Conservation (phyloP, 345 rosid genomes). For the Passiflora organensis region DNA sequence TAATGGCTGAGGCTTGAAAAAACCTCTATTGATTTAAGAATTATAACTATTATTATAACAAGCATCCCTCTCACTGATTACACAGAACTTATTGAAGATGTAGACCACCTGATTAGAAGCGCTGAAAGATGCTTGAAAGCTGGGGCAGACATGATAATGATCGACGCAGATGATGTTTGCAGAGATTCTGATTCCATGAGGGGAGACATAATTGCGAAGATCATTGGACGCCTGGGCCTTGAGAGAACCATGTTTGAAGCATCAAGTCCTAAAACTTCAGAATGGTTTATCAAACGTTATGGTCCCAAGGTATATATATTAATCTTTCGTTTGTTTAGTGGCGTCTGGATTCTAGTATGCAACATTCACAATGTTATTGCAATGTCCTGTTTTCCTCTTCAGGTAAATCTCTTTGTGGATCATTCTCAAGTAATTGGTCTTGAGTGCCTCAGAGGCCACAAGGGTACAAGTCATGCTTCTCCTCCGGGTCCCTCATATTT, state of each 20-base stretch:
- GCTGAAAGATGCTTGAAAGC: slow-evolving; percentile 97
- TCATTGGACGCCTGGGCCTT: slow-evolving; percentile 75
- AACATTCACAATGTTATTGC: not conserved
- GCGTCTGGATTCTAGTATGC: not conserved
- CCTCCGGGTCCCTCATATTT: slow-evolving; percentile 48
- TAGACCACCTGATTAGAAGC: slow-evolving; percentile 71
- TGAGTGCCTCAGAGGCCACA: slow-evolving; percentile 73
- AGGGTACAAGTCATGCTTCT: slow-evolving; percentile 53
- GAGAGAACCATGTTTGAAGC: slow-evolving; percentile 97
- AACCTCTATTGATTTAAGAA: not conserved
- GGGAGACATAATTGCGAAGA: slow-evolving; percentile 70
- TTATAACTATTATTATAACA: slow-evolving; percentile 1
- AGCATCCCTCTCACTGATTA: slow-evolving; percentile 3
- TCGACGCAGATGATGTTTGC: slow-evolving; percentile 87
- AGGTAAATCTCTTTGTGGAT: slow-evolving; percentile 93
- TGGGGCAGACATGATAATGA: slow-evolving; percentile 91
- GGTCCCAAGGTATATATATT: slow-evolving; percentile 59
- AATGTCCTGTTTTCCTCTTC: slow-evolving; percentile 18
- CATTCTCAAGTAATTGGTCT: slow-evolving; percentile 85
- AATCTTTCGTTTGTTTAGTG: not conserved
- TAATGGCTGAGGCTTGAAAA: not conserved
- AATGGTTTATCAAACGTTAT: slow-evolving; percentile 75
- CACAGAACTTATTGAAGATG: slow-evolving; percentile 74
- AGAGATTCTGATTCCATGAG: slow-evolving; percentile 59
- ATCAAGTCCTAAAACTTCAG: slow-evolving; percentile 57